Percentiles rank a stretch among this genome's conserved stretches.
These are phyloP conservation scores for Globisporangium nagaii DNA, from an alignment of 352 stramenopile genomes.

Conservation along the genomic window DNA sequence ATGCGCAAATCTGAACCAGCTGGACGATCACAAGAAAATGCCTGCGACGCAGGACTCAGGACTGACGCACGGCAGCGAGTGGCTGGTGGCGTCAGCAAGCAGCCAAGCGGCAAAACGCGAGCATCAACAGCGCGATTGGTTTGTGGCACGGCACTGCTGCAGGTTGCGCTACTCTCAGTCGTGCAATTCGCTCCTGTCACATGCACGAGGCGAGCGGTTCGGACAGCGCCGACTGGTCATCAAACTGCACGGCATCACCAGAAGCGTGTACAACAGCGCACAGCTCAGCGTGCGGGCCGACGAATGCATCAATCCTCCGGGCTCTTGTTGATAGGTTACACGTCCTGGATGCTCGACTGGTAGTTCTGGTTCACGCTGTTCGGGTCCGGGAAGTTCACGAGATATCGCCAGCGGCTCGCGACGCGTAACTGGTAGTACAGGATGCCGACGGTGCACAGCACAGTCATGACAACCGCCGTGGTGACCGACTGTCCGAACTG, in stretches of 20 bases:
- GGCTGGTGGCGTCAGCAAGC: not conserved
- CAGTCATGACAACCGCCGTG: slow-evolving; percentile 40
- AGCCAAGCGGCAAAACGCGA: not conserved
- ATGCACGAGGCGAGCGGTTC: too few species aligned
- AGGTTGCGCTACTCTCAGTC: too few species aligned
- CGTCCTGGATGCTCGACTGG: not conserved
- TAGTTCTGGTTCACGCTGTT: slow-evolving; percentile 6
- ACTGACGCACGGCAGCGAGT: not conserved
- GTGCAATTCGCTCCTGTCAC: too few species aligned
- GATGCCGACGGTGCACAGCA: slow-evolving; percentile 35
- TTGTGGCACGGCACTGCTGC: too few species aligned
- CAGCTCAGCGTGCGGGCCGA: too few species aligned
- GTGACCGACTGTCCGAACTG: slow-evolving; percentile 43
- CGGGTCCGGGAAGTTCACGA: slow-evolving; percentile 54
- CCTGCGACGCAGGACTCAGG: not conserved
- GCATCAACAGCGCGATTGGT: too few species aligned
- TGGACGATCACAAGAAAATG: slow-evolving; percentile 28
- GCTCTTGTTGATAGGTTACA: not conserved
- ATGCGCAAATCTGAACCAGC: slow-evolving; percentile 19
- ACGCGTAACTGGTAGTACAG: slow-evolving; percentile 67
- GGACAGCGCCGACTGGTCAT: too few species aligned
- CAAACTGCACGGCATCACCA: too few species aligned
- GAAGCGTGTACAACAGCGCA: too few species aligned
- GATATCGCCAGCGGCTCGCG: slow-evolving; percentile 64
- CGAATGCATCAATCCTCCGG: too few species aligned